These are phyloP conservation scores for Phytopythium mirpurense DNA, from an alignment of 352 stramenopile species.

Conservation along the genomic window DNA sequence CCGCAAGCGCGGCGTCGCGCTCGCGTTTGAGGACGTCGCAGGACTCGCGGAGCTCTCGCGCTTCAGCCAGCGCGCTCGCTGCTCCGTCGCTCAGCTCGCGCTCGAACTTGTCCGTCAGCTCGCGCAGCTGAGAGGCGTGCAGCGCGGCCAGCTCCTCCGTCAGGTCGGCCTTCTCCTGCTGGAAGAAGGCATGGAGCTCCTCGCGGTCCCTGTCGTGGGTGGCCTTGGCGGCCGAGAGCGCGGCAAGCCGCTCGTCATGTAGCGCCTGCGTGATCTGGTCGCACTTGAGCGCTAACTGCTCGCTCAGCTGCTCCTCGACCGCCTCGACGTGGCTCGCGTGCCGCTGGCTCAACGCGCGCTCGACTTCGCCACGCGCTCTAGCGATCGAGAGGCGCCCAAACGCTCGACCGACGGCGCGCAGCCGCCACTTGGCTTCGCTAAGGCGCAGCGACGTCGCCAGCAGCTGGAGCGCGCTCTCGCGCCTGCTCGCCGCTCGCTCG, in stretches of 20 bases:
- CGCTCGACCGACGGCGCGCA: conserved; percentile 16
- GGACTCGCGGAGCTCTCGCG: background rate
- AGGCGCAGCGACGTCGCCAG: conserved; percentile 21
- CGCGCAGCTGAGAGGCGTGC: conserved; percentile 20
- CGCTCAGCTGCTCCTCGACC: conserved; percentile 37
- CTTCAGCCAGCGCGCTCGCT: background rate
- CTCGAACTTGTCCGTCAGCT: conserved; percentile 20
- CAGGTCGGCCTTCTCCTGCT: conserved; percentile 54
- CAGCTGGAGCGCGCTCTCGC: conserved; percentile 19
- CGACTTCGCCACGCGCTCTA: conserved; percentile 3
- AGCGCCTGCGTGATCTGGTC: conserved; percentile 51
- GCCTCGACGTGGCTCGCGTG: conserved; percentile 21
- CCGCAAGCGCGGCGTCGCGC: background rate
- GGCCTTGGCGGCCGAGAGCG: conserved; percentile 36
- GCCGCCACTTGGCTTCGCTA: conserved; percentile 12
- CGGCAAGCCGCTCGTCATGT: conserved; percentile 38
- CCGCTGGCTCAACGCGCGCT: background rate
- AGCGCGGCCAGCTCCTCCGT: conserved; percentile 38
- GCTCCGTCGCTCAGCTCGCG: background rate
- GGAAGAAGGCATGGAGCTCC: conserved; percentile 42
- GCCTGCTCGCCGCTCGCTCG: conserved; percentile 23
- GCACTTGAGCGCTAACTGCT: conserved; percentile 52
- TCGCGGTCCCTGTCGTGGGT: conserved; percentile 42
- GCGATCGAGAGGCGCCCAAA: conserved; percentile 15
- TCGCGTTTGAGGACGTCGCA: background rate